Percentiles rank a stretch among this genome's conserved stretches.
Evolutionary conservation across 768 basidiomycete genomes (phyloP).

Genomic region (Asterophora parasitica): DNA sequence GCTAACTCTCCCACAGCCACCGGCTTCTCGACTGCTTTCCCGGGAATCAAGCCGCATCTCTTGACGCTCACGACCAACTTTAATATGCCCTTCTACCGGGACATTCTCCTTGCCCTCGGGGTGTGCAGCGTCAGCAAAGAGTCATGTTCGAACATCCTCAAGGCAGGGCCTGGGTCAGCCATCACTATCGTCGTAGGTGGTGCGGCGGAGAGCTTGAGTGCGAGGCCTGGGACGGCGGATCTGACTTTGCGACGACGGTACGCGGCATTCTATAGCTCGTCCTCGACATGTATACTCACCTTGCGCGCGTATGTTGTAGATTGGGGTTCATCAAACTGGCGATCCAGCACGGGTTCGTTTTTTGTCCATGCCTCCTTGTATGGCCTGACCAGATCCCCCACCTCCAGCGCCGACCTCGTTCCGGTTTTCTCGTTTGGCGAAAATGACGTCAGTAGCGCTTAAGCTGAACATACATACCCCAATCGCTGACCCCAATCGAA

Average conservation of each 20-base stretch:
- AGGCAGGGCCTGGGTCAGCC: conserved; percentile 54
- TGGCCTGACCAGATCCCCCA: too few species aligned
- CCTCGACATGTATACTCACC: not conserved
- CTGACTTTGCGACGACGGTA: conserved; percentile 72
- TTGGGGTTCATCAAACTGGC: conserved; percentile 95
- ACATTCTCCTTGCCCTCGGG: conserved; percentile 81
- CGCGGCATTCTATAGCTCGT: conserved; percentile 14
- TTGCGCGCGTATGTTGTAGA: conserved; percentile 31
- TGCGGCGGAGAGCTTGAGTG: conserved; percentile 90
- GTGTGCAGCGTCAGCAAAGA: conserved; percentile 89
- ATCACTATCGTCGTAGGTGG: conserved; percentile 97
- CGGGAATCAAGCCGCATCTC: conserved; percentile 89
- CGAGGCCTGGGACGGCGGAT: conserved; percentile 96
- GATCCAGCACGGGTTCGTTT: conserved; percentile 77
- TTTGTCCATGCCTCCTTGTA: conserved; percentile 4
- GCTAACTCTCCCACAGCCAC: conserved; percentile 49
- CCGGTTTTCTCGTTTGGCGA: conserved; percentile 99
- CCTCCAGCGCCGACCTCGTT: conserved; percentile 83
- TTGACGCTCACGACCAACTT: conserved; percentile 91
- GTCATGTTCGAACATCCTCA: conserved; percentile 86
- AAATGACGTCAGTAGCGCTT: conserved; percentile 76
- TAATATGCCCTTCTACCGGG: conserved; percentile 88
- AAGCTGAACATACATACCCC: too few species aligned
- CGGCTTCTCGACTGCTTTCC: conserved; percentile 85
- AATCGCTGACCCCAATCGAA: not conserved